Base-by-base conservation (phyloP, 148 eudicot species). In the Hydrangea macrophylla region DNA sequence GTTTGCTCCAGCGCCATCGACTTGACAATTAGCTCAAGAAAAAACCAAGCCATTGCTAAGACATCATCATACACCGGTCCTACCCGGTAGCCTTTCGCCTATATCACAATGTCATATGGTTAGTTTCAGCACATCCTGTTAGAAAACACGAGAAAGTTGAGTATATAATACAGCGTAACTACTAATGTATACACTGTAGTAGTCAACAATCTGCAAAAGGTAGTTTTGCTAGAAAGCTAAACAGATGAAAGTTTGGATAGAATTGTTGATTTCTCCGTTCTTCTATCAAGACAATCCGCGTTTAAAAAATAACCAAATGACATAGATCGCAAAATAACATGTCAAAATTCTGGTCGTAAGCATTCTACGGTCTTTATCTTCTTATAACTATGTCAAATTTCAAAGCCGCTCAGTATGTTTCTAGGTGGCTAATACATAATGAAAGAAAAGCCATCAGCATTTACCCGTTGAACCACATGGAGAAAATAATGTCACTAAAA, bases 81-180 rank as follows among this genome's bases (percentile, higher is more conserved):
- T 62, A 95, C 97, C 11, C 97, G 92, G 63, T 95, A 95, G 44
- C 97, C 99, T 81, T 95, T 95, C n/a, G 99, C 99, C 99, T 95
- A 70, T 62, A 86, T 58, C 50, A 35, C 39, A 69, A 69, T 65
- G 44, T 27, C 26, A 51, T 36, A 17, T 5, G 40, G 55, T 64
- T 40, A 73, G 17, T 53, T 59, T 9, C 56, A 44, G 9, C 23
- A 67, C 45, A 57, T n/a, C 10, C 20, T n/a, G n/a, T n/a, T n/a
- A n/a, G n/a, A n/a, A n/a, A 54, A 71, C 56, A 35, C 53, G 59
- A 25, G 11, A 69, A 76, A 40, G 12, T 23, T 65, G 20, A 17
- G 32, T 10, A 17, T 27, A 22, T 2, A 54, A 3, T 58, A 58
- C 9, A 13, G 9, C 3, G n/a, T n/a, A n/a, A n/a, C n/a, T n/a